A percentile compares a stretch with the other conserved stretches of the same genome.
These are phyloP conservation scores for Cryptosporidium baileyi DNA, from an alignment of 169 alveolate genomes.

Conservation along the genomic window DNA sequence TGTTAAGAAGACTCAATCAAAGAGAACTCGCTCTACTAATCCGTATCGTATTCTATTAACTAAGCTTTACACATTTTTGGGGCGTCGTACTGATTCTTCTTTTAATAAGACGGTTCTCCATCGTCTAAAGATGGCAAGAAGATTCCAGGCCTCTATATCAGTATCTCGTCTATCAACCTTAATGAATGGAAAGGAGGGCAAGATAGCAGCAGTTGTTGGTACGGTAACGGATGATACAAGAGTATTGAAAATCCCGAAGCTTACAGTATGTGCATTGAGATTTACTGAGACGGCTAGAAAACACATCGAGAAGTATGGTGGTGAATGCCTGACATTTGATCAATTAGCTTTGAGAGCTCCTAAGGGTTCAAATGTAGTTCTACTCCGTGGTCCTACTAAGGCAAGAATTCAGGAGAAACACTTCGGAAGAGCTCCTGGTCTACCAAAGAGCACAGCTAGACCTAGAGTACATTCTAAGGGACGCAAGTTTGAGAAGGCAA, in stretches of 20 bases:
- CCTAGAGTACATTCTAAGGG: conserved; percentile 91
- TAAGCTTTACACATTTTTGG: conserved; percentile 86
- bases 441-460: conserved; percentile 88
- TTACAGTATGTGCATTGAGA: conserved; percentile 95
- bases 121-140: conserved; percentile 91
- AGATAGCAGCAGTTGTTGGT: conserved; percentile 95
- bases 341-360: conserved; percentile 92
- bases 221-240: conserved; percentile 94
- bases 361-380: conserved; percentile 90
- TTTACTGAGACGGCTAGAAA: conserved; percentile 97
- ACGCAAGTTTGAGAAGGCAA: conserved; percentile 92
- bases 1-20: conserved; percentile 86
- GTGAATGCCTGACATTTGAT: conserved; percentile 97
- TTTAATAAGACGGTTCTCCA: conserved; percentile 92
- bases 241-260: conserved; percentile 83
- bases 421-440: conserved; percentile 96
- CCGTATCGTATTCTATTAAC: conserved; percentile 87
- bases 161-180: conserved; percentile 89
- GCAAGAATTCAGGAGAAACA: conserved; percentile 94
- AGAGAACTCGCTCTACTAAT: conserved; percentile 86
- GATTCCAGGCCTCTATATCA: conserved; percentile 92
- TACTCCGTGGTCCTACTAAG: conserved; percentile 94
- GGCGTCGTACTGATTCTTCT: conserved; percentile 91
- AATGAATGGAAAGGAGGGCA: conserved; percentile 87
- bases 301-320: conserved; percentile 95